Conservation (phyloP, 2,329 filamentous ascomycete species). For the Chaetomium sp. region DNA sequence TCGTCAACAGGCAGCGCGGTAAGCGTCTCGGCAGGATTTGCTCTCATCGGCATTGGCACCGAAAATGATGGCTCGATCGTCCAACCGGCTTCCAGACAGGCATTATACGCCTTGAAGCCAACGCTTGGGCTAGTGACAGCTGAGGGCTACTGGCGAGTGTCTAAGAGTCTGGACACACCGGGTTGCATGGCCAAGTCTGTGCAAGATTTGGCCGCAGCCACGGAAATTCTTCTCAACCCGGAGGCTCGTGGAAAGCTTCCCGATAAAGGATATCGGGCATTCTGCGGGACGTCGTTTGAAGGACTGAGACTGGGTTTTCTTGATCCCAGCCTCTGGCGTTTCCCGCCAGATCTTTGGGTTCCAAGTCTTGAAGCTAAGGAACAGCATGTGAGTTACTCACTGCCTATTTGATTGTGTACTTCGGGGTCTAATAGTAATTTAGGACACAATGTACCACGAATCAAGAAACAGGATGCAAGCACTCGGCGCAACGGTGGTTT, state of each 20-base stretch:
- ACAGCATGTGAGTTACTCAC: not conserved
- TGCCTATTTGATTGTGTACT: too few species aligned
- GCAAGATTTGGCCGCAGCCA: not conserved
- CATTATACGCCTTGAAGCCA: not conserved
- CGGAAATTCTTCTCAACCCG: not conserved
- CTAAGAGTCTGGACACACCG: not conserved
- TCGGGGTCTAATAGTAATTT: not conserved
- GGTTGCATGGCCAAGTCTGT: not conserved
- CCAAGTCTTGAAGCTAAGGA: not conserved
- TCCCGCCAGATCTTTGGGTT: slow-evolving; percentile 1
- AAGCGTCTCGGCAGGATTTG: not conserved
- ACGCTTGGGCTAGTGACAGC: not conserved
- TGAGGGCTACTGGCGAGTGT: not conserved
- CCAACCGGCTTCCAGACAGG: not conserved
- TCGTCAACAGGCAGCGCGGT: not conserved
- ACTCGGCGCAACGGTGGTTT: not conserved
- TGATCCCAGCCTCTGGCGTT: not conserved
- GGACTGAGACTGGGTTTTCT: not conserved
- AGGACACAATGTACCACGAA: not conserved
- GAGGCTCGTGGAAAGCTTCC: not conserved
- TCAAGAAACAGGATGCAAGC: not conserved
- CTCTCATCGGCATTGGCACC: not conserved
- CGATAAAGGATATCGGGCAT: not conserved
- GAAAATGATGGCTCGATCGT: slow-evolving; percentile 1
- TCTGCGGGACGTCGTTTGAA: not conserved